Percentiles rank a stretch among this genome's conserved stretches.
These are phyloP conservation scores for Phylloporus rhodoxanthus DNA, from an alignment of 768 basidiomycete genomes.

Conservation along the genomic window DNA sequence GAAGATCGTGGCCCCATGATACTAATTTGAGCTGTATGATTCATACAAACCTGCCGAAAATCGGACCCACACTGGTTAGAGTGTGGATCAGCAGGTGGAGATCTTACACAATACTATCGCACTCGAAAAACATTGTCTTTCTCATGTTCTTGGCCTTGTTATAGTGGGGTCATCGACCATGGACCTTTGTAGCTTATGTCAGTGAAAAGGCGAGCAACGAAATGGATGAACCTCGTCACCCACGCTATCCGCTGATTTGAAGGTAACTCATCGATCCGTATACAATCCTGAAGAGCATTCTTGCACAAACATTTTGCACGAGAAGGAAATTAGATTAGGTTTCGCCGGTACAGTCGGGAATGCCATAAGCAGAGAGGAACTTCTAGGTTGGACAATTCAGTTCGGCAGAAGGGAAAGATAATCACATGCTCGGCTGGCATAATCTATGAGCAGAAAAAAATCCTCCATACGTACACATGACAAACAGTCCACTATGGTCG, in stretches of 20 bases:
- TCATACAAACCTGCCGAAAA: neutral
- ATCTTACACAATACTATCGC: too few species aligned
- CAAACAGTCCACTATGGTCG: neutral
- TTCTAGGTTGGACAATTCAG: neutral
- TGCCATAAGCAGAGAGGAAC: neutral
- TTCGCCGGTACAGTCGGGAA: neutral
- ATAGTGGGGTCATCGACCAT: too few species aligned
- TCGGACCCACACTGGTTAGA: neutral
- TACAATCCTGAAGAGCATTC: neutral
- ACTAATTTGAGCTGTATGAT: neutral
- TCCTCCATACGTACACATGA: constrained; percentile 5
- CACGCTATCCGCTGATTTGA: neutral
- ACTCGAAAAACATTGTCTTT: too few species aligned
- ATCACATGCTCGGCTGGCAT: neutral
- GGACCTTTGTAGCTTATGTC: too few species aligned
- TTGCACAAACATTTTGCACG: neutral
- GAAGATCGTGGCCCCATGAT: neutral
- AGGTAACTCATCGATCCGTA: neutral
- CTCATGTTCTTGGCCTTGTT: neutral
- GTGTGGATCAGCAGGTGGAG: neutral
- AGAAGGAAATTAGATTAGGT: neutral
- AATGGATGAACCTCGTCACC: neutral
- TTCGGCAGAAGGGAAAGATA: neutral
- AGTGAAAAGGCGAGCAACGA: neutral
- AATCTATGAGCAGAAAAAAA: neutral